Base-by-base conservation (phyloP, 441 rosid species). In the Geranium incanum region DNA sequence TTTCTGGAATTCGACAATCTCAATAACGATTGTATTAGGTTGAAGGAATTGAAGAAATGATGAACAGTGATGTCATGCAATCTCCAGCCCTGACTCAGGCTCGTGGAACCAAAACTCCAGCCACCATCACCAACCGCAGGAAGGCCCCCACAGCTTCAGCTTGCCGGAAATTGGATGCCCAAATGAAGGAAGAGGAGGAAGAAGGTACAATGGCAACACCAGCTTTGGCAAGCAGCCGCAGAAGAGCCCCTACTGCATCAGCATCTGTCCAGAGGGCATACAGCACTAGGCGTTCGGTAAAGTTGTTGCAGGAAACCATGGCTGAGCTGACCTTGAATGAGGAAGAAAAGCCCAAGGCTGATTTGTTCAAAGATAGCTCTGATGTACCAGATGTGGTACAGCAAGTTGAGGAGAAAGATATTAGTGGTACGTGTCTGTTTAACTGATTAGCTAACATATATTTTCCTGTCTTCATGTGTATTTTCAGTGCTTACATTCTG, bases 11-110 rank as follows among this genome's bases (percentile, higher is more conserved):
- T 28, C 3, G 33, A 2, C 33, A 28, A 28, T 28, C 33, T 28
- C 33, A 28, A 28, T 28, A 70, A 36, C 37, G n/a, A 5, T 9
- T 65, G 50, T 28, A 21, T 50, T 74, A 95, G 98, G 98, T 89
- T 55, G 96, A 88, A 70, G 99, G 99, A 72, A 81, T 87, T 13
- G 93, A 87, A 2, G 97, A 92, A 68, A 50, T 89, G 6, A 60
- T 70, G 75, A 82, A 81, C 69, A 82, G 9, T 39, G 65, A 28
- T 57, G 39, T 43, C n/a, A 8, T 36, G 28, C 73, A 66, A 41
- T 52, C 70, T 8, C 91, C 91, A 19, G 84, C 79, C 4, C 39
- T 73, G 28, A 86, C 85, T 6, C 85, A 84, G 28, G 80, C 88
- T 72, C 87, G 93, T 16, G 65, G 74, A n/a, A 68, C 67, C 1